Evolutionary conservation across 2,329 filamentous ascomycete species (phyloP), one percentile per base, ranked within the genome.

Genomic region (Aspergillus fischeri): DNA sequence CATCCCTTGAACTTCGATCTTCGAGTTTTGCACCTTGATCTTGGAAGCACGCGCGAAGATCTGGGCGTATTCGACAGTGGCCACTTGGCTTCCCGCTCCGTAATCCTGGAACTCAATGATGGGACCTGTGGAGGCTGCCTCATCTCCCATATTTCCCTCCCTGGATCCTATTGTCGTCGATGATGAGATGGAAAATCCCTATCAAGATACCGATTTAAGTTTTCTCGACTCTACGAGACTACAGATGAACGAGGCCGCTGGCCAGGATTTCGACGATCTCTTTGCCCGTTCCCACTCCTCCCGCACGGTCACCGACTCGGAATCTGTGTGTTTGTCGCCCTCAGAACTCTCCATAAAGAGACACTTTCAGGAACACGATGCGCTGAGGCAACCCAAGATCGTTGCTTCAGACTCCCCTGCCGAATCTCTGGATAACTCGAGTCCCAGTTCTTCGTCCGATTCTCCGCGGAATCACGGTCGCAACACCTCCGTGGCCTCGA

Each of bases 391-490:
- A 53, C 67, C 68, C 20, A 63, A 72, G 53, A 61, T 70, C 17
- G 61, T 72, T 58, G 56, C 71, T 27, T 66, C 75, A 20, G 69
- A 77, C 54, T 75, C 75, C 3, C 73, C 74, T n/a, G 74, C 74
- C n/a, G 77, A 77, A 52, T 80, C 77, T 4, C 71, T 72, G 2
- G 77, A 75, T 55, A 71, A 73, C 44, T 77, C 75, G 4, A 78
- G 74, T 57, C 73, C 68, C 51, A 75, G 72, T 52, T 78, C 77
- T 4, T 77, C 74, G 3, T 72, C 75, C 4, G 76, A 75, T 56
- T 79, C 76, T 2, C 73, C 73, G 7, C 65, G 68, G 20, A 73
- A 75, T 54, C 76, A 77, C 59, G 56, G 70, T 14, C 74, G 76
- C 51, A 73, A 77, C 53, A 61, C 70, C 9, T 78, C 77, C 3